Evolutionary conservation across 2,329 filamentous ascomycete genomes (phyloP), one percentile per base, ranked within the genome.

Genomic region (Colletotrichum musicola): DNA sequence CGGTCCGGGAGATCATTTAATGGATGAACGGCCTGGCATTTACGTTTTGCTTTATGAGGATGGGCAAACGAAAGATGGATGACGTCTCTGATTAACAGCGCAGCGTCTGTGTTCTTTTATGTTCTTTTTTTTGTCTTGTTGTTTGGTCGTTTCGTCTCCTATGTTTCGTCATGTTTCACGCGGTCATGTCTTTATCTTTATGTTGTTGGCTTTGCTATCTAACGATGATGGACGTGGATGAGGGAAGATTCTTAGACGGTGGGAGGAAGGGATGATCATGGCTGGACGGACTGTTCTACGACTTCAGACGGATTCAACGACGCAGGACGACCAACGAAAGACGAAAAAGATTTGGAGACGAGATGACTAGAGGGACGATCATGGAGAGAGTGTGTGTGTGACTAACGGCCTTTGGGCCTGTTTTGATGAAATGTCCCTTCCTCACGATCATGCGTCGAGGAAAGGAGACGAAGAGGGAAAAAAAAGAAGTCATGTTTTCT

Each of bases 101-200:
- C 44, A 63, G 61, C 61, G 51, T 30, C 30, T 46, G 53, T 50
- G 58, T 62, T 27, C 54, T 71, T 46, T 57, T n/a, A n/a, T n/a
- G n/a, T n/a, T n/a, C n/a, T n/a, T 50, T 62, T 62, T 22, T 57
- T 71, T 58, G 40, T 62, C 16, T 42, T 44, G 40, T 50, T 55
- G 60, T 61, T 69, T 49, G 25, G 22, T 64, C 35, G 5, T 42
- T 42, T 35, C 35, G 54, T 38, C 25, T 59, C n/a, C 42, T 58
- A 56, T 30, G 27, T 59, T 59, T 22, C 20, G 20, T 61, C 16
- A 16, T 53, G 25, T 20, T 25, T 30, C 14, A 62, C 50, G 50
- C 30, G 16, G 13, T 40, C 22, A 20, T 55, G 40, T 59, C 25
- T 38, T 58, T 46, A 50, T 53, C 35, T 47, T 27, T 49, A 58